phyloP scores from a whole-genome alignment of 2,329 filamentous ascomycete species.

The Scedosporium dehoogii region DNA sequence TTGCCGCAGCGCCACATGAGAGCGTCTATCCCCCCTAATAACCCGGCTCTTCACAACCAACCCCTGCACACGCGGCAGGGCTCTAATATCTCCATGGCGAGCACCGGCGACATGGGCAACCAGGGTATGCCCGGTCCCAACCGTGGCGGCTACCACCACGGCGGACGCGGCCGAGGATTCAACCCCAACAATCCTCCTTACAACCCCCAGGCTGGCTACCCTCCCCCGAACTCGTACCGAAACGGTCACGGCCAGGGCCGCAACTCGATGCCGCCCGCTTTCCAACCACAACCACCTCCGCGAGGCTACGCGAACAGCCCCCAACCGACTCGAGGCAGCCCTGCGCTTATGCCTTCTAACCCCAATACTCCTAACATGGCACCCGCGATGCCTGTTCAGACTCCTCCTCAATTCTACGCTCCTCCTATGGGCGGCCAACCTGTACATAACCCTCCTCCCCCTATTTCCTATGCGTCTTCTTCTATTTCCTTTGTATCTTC shows the following conservation, averaged over 20 bases:
- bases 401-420: conserved; percentile 52
- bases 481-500: neutral
- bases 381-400: conserved; percentile 51
- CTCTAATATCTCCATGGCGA: conserved; percentile 65
- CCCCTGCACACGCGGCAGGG: conserved; percentile 74
- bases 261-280: conserved; percentile 36
- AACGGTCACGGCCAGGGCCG: conserved; percentile 41
- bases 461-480: neutral
- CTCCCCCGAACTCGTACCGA: conserved; percentile 25
- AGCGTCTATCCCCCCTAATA: conserved; percentile 53
- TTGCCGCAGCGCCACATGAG: conserved; percentile 54
- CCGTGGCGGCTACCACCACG: conserved; percentile 43
- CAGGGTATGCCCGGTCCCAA: conserved; percentile 41
- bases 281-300: conserved; percentile 29
- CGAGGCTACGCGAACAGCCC: conserved; percentile 48
- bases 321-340: conserved; percentile 50
- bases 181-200: conserved; percentile 33
- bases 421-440: conserved; percentile 11
- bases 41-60: conserved; percentile 51
- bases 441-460: conserved; percentile 9
- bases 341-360: conserved; percentile 54
- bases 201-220: conserved; percentile 29
- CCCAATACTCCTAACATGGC: conserved; percentile 62
- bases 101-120: conserved; percentile 14
- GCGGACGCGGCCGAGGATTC: conserved; percentile 40